A percentile compares a stretch with the other conserved stretches of the same genome.
Conservation (phyloP, 2,329 filamentous ascomycete genomes). For the Penicillium brasilianum region DNA sequence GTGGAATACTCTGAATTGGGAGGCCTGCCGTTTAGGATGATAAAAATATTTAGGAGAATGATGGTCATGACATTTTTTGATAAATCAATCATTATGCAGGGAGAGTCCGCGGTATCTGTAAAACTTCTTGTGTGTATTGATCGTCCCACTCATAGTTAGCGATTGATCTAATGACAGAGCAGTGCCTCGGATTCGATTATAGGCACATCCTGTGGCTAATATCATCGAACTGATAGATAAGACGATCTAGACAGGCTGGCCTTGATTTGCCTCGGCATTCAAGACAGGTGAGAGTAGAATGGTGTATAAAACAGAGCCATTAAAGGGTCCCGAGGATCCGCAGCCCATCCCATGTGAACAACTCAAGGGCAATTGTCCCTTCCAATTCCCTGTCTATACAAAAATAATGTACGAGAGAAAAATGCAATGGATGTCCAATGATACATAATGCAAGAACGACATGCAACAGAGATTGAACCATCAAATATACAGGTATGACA, state of each 20-base stretch:
- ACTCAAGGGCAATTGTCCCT: neutral
- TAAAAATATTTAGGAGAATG: too few relatives aligned
- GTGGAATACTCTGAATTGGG: neutral
- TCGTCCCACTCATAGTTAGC: neutral
- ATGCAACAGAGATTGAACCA: neutral
- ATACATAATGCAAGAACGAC: constrained; percentile 3
- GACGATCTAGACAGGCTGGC: neutral
- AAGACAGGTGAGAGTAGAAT: neutral
- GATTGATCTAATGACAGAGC: neutral
- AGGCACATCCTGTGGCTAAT: neutral
- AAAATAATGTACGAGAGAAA: neutral
- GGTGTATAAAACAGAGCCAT: neutral
- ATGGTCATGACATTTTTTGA: too few relatives aligned
- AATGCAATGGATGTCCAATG: constrained; percentile 4
- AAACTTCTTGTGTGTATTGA: neutral
- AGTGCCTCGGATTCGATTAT: neutral
- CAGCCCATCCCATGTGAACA: neutral
- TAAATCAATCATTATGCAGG: neutral
- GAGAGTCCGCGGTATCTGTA: neutral
- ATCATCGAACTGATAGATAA: neutral
- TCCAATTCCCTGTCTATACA: neutral
- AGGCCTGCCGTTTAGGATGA: too few relatives aligned
- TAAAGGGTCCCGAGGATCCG: neutral
- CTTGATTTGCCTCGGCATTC: neutral
- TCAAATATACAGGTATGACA: neutral